phyloP scores from a whole-genome alignment of 2,329 filamentous ascomycete species.

The Pleurostoma richardsiae region DNA sequence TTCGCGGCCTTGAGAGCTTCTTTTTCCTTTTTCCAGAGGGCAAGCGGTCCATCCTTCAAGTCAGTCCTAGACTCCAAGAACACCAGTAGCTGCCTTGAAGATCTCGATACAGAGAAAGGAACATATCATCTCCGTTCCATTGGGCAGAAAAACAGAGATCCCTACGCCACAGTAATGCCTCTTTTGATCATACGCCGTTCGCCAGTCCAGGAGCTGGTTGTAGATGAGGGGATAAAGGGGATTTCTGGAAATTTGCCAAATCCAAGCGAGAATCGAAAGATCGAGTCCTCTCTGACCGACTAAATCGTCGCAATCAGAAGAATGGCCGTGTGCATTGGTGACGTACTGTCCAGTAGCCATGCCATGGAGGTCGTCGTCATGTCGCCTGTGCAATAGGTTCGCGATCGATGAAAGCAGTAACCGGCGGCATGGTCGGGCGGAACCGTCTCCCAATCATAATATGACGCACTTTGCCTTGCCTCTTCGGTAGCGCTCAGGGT shows the following conservation, averaged over 20 bases:
- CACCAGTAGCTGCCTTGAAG: conserved; percentile 7
- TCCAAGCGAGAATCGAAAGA: not conserved
- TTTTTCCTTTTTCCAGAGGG: too few relatives aligned
- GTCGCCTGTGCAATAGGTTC: not conserved
- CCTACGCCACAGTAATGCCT: conserved; percentile 8
- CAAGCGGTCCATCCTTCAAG: too few relatives aligned
- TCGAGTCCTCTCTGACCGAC: not conserved
- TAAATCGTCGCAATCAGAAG: conserved; percentile 2
- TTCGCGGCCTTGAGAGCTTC: too few relatives aligned
- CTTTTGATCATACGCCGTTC: conserved; percentile 8
- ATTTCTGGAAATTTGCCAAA: conserved; percentile 3
- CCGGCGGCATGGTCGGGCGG: not conserved
- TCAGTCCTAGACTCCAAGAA: not conserved
- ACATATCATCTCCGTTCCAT: conserved; percentile 3
- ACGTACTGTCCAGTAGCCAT: conserved; percentile 1
- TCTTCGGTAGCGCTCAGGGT: conserved; percentile 19
- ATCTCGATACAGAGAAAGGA: conserved; percentile 4
- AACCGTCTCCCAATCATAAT: conserved; percentile 25
- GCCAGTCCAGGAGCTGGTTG: conserved; percentile 7
- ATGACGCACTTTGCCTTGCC: conserved; percentile 32
- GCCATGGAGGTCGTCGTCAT: not conserved
- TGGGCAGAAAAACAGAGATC: conserved; percentile 6
- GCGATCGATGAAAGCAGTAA: not conserved
- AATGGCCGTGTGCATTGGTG: not conserved
- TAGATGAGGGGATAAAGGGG: conserved; percentile 1